Evolutionary conservation across 345 rosid genomes (phyloP), one percentile per base, ranked within the genome.

Genomic region (Gynandropsis gynandra): DNA sequence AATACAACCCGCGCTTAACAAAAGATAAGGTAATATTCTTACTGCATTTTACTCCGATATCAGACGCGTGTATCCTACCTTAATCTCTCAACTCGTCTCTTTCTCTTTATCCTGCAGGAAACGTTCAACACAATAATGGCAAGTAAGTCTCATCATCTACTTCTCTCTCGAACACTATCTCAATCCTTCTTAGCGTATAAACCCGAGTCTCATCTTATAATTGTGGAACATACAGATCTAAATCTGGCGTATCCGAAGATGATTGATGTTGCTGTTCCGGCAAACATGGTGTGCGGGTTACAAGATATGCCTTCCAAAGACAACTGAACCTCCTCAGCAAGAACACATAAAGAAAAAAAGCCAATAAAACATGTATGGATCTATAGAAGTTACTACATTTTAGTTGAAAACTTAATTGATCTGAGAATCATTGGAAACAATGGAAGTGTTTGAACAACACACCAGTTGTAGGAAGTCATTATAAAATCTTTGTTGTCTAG

Each of bases 181-280:
- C 12, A 14, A 8, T 47, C 15, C 24, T 17, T 36, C n/a, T 8
- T 32, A 41, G 35, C 35, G 34, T 11, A 27, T 47, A 29, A 17
- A 48, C 33, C 40, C 32, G 40, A 16, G 15, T 24, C 29, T 24
- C 29, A 39, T 34, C 33, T 15, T 31, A 24, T 32, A 19, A 15
- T 31, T 16, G 1, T 49, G 15, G 50, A 32, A 64, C 19, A 9
- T 51, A 24, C 76, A 92, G 97, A 83, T 79, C 73, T 92, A 36
- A 79, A 81, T 57, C 74, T 92, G 45, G 36, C 90, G 52, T 85
- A 85, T 70, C 98, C 98, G 12, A 83, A 87, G 80, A 79, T 82
- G 95, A 85, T 87, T 17, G 97, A 83, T 47, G 62, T 78, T 40
- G 87, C 97, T 14, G 94, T 81, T 29, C 98, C 88, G 20, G 85